Base-by-base conservation (phyloP, 495 filamentous ascomycete species). In the Articulospora tetracladia region DNA sequence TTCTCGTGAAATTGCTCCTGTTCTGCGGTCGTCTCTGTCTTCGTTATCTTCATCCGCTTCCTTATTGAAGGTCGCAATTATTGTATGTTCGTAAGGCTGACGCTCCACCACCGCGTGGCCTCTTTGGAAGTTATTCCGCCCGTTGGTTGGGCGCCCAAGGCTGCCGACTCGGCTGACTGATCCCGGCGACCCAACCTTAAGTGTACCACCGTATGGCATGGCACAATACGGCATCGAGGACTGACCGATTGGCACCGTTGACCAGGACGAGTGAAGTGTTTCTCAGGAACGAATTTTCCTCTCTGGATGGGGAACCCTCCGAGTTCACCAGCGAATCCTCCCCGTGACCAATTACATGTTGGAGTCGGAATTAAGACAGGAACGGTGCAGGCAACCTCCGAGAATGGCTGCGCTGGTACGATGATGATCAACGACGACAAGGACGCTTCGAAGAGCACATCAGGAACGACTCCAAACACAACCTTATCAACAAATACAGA, bases 21-120 rank as follows among this genome's bases (percentile, higher is more conserved):
- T 12, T 19, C 17, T 44, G 39, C 17, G 3, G 3, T 44, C n/a
- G 39, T 44, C 39, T 3, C 3, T 7, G 8, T 44, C 39, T n/a
- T 44, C 39, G 10, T 19, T 7, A 3, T 11, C 39, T 34, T 6
- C 15, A 34, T 7, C 30, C 15, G 30, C 30, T 34, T 7, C 30
- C 6, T 7, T 34, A 15, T 34, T 15, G 6, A 34, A 34, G 30
- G 30, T 32, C 13, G 30, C 30, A 13, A 32, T 13, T 32, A 13
- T 32, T 32, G 30, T n/a, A n/a, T n/a, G n/a, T n/a, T n/a, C 54
- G 27, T 36, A 60, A 60, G 57, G 57, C 57, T 60, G 57, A 59
- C n/a, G 30, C 12, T 56, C 23, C 49, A 20, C 3, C 12, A 47
- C 15, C 32, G 51, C 59, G 59, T 61, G 59, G 59, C 59, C 59